Percentiles rank a stretch among this genome's conserved stretches.
Conservation (phyloP, 2,329 filamentous ascomycete genomes). For the Colletotrichum sp. region DNA sequence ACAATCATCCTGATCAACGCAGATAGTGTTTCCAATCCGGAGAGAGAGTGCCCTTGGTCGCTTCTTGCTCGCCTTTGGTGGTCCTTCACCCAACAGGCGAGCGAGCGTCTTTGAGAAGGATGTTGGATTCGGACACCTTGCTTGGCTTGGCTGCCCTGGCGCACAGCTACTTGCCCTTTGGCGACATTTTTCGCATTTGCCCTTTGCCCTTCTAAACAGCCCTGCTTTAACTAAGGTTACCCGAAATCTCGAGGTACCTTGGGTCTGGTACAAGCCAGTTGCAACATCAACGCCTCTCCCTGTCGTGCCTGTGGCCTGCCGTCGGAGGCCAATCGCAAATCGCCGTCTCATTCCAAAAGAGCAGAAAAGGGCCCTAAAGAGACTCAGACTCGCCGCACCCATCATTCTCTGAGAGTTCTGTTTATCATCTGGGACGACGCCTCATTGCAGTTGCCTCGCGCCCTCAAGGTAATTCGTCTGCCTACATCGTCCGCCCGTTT, state of each 20-base stretch:
- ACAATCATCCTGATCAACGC: not conserved
- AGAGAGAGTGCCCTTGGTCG: not conserved
- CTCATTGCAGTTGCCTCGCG: not conserved
- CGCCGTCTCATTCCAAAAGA: constrained; percentile 13
- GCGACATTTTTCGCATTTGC: not conserved
- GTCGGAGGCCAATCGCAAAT: constrained; percentile 13
- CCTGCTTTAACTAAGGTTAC: not conserved
- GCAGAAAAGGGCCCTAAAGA: not conserved
- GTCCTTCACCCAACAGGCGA: not conserved
- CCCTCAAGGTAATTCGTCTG: not conserved
- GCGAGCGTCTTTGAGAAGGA: not conserved
- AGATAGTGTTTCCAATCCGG: not conserved
- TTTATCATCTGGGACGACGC: constrained; percentile 8
- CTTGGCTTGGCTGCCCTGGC: not conserved
- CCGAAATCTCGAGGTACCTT: not conserved
- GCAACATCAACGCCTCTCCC: constrained; percentile 18
- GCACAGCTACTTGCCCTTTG: not conserved
- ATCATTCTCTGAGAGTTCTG: not conserved
- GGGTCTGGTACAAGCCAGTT: not conserved
- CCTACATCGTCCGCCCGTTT: not conserved
- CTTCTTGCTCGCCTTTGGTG: not conserved
- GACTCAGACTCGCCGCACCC: not conserved
- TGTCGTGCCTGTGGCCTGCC: constrained; percentile 20
- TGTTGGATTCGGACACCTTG: not conserved
- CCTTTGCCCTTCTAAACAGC: not conserved